Evolutionary conservation across 2,329 filamentous ascomycete species (phyloP).

Genomic region (Monosporascus sp.): DNA sequence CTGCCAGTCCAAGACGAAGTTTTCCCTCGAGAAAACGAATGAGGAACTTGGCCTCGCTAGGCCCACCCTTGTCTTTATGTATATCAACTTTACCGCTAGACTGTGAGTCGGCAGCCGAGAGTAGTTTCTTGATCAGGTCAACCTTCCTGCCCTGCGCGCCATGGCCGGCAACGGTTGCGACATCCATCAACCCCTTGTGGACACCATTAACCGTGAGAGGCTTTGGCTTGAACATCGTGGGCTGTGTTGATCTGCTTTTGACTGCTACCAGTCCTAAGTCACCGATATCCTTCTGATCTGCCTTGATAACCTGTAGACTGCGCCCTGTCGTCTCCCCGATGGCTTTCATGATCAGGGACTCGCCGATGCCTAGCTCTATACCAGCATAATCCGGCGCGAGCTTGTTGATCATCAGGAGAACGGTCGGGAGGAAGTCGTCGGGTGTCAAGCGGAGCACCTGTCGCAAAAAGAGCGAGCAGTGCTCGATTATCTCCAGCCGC

Average conservation of each 20-base stretch:
- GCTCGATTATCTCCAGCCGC: constrained; percentile 77
- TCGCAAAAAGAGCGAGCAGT: constrained; percentile 84
- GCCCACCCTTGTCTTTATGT: constrained; percentile 82
- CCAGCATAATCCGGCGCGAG: constrained; percentile 94
- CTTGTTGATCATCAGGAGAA: constrained; percentile 97
- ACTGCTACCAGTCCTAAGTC: constrained; percentile 92
- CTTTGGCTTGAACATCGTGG: constrained; percentile 98
- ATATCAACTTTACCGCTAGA: constrained; percentile 79
- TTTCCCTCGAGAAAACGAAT: constrained; percentile 94
- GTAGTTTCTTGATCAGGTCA: constrained; percentile 88
- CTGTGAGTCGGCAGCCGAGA: constrained; percentile 81
- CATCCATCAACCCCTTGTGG: constrained; percentile 79
- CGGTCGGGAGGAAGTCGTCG: constrained; percentile 77
- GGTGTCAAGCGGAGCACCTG: constrained; percentile 93
- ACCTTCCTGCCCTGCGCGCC: constrained; percentile 89
- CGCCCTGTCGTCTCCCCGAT: constrained; percentile 93
- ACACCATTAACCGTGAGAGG: constrained; percentile 81
- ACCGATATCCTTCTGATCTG: constrained; percentile 92
- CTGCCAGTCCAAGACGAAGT: constrained; percentile 82
- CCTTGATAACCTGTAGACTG: constrained; percentile 83
- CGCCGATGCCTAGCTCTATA: constrained; percentile 95
- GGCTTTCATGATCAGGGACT: constrained; percentile 97
- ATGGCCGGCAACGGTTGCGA: constrained; percentile 81
- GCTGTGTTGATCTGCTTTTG: constrained; percentile 90
- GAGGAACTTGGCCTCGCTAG: constrained; percentile 92